Base-by-base conservation (phyloP, 495 filamentous ascomycete species). In the Filosporella fistucella region DNA sequence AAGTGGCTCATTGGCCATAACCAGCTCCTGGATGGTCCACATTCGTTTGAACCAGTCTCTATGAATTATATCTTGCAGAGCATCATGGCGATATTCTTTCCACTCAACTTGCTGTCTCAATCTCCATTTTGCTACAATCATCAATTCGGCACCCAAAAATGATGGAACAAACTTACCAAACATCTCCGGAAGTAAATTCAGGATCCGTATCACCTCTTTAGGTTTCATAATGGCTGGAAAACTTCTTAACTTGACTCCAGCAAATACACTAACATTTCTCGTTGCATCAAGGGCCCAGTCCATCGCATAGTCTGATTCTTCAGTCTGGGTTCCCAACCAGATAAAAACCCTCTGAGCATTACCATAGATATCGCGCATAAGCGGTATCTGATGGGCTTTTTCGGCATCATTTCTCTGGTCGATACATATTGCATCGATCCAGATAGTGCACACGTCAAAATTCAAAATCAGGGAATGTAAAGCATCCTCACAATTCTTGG, bases 11-110 rank as follows among this genome's bases (percentile, higher is more conserved):
- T 23, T 29, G 6, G 49, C 47, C 20, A 45, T 14, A n/a, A 54
- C 54, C 7, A 49, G 32, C 32, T 57, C 54, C 23, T 57, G 54
- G 14, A 57, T 45, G 11, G 52, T 43, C 54, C 54, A 57, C 8
- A 49, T 26, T 25, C 50, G 42, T 10, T 45, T 39, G 39, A 53
- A 57, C 54, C 55, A 58, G 25, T 35, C 32, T n/a, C 32, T 35
- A 35, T 4, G n/a, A 4, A 35, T 17, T 14, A 35, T 13, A 35
- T 35, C 32, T 35, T 35, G 32, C 32, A 35, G n/a, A 13, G 32
- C 32, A 4, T 6, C 4, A 35, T 4, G 32, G 18, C 12, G n/a
- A 35, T 35, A 35, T n/a, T n/a, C n/a, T n/a, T n/a, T n/a, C n/a
- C n/a, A n/a, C n/a, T n/a, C n/a, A n/a, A n/a, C n/a, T n/a, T n/a